Evolutionary conservation across 306 rosid genomes (phyloP), one percentile per base, ranked within the genome.

Genomic region (Medicago ruthenica): DNA sequence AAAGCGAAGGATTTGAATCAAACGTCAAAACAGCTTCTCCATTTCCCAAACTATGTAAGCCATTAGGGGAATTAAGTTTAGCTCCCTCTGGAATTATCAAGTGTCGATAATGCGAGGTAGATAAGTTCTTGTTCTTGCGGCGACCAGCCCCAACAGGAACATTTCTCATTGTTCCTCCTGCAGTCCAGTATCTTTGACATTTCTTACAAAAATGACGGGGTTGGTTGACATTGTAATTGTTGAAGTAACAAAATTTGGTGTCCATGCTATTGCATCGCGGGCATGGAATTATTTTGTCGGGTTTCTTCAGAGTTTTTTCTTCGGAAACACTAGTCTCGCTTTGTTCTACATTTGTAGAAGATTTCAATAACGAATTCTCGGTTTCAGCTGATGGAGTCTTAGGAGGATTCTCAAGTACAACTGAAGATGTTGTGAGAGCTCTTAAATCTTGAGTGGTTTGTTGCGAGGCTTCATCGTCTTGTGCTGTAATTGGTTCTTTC

Each of bases 171-270:
- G 93, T 92, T 45, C 98, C 98, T 59, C 98, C 98, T 2, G 95
- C 96, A 4, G 98, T 95, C 98, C 98, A 95, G 63, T 95, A 95
- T 81, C 98, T 85, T 76, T 92, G 98, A 71, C 98, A 95, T 81
- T 87, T 90, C 85, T 92, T 95, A 82, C 98, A 95, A 81, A 95
- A 95, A 79, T 95, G 93, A 15, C 98, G 98, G 5, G 98, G 98
- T 83, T 95, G 98, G 58, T 86, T 92, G 71, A 92, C 96, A n/a
- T 92, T 95, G 89, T 95, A 95, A 40, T 95, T 95, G 79, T 95
- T 95, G 74, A 73, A 95, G 73, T 95, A 95, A 79, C 98, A 95
- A 75, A 95, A 95, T 77, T 95, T 95, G 65, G 98, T 95, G 53
- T 89, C 96, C 93, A 79, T 92, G 85, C 98, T 95, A 68, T 87